Base-by-base conservation (phyloP, 177 flowering plant species). In the Vitis hybrid region DNA sequence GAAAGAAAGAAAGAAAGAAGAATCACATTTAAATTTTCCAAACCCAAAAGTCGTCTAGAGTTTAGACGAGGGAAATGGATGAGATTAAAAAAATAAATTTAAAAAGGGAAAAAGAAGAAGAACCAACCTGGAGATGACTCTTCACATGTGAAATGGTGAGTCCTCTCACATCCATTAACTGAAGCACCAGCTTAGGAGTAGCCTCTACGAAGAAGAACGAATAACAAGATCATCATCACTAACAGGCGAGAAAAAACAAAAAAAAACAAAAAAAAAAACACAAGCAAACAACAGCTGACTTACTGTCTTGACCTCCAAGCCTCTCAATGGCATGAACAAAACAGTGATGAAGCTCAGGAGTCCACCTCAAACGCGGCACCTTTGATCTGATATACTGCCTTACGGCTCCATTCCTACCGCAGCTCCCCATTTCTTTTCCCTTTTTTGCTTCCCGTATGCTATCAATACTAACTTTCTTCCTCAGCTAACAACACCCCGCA, bases 181-280 rank as follows among this genome's bases (percentile, higher is more conserved):
- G 91, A 72, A 89, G 89, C 68, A 89, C 91, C 69, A 89, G 89
- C 74, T 89, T 89, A 14, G 93, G 93, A 13, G 93, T 89, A n/a
- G 93, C 93, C 67, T 82, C 91, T 89, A 12, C 69, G 74, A 39
- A 34, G 1, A 51, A 45, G 48, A 55, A 60, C 26, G 1, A 18
- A 48, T 3, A 39, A 1, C n/a, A 13, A 55, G 18, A 59, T 9
- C 2, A 48, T 11, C 11, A 17, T 10, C 2, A 11, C 13, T 1
- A 15, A 32, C 45, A 26, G 26, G 26, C 18, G 3, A 70, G 34
- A 48, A 49, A 23, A 63, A 30, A 32, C 0, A 21, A 2, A 60
- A 51, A 34, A 23, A 10, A 23, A 19, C 51, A 21, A 62, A 4
- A 57, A 50, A 49, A 2, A 2, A 59, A 45, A 17, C 56, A 13